Evolutionary conservation across 176 grass and related monocot species (phyloP).

Genomic region (Avena sativa): DNA sequence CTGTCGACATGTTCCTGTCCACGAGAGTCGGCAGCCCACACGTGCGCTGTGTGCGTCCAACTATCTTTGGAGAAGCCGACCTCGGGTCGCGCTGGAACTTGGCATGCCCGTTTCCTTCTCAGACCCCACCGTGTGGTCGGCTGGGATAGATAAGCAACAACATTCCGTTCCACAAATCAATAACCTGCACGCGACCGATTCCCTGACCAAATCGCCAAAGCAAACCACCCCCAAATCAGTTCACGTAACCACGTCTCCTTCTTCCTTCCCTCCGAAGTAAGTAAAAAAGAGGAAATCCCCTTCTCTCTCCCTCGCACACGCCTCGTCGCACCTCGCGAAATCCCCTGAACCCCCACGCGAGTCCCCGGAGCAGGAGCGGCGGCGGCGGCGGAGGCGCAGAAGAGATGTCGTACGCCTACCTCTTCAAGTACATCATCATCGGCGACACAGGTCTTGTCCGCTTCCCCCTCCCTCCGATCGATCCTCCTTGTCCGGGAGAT

Average conservation of each 20-base stretch:
- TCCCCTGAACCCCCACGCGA: background rate
- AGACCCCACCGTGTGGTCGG: no score
- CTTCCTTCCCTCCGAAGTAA: background rate
- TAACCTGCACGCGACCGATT: slow-evolving; percentile 33
- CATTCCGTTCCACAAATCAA: background rate
- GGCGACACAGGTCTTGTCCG: slow-evolving; percentile 67
- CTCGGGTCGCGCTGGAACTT: no score
- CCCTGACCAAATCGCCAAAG: background rate
- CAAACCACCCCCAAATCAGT: background rate
- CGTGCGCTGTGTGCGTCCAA: no score
- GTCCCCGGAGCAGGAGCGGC: background rate
- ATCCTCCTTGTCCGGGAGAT: background rate
- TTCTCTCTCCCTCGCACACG: background rate
- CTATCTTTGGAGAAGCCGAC: no score
- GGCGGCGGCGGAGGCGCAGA: background rate
- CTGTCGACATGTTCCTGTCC: no score
- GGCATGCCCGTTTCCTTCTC: no score
- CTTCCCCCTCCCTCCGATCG: background rate
- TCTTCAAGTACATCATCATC: slow-evolving; percentile 99
- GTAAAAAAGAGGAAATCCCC: background rate
- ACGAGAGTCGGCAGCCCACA: no score
- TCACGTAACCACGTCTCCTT: slow-evolving; percentile 32
- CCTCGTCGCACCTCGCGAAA: background rate
- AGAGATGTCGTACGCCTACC: slow-evolving; percentile 93
- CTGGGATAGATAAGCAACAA: no score